Base-by-base conservation (phyloP, 2,329 filamentous ascomycete species). In the Rhynchosporium graminicola region DNA sequence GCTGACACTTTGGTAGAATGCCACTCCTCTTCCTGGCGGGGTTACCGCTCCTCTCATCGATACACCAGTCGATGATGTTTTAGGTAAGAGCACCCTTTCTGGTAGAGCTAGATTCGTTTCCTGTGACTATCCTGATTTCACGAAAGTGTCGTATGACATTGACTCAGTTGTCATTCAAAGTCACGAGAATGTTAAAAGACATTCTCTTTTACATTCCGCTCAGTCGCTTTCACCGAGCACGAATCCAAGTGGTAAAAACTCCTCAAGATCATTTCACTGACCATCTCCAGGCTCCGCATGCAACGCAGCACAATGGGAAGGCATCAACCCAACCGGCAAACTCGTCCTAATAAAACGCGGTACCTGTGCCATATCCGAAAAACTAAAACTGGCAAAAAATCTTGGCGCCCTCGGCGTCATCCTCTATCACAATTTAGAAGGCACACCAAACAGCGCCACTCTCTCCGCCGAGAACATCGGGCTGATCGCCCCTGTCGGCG, bases 401-500 rank as follows among this genome's bases (percentile, higher is more conserved):
- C 82, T 83, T 13, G 82, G 84, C 26, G 85, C 85, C 3, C 72
- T 76, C 6, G 85, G 77, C 3, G 79, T 87, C 51, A 80, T 87
- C 28, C 42, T 65, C 13, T 65, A 55, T n/a, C 59, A 65, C 28
- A 46, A 65, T 9, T 26, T 20, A 10, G 36, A 50, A 31, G 57
- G 63, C 26, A 43, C 31, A n/a, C 51, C 58, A n/a, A 57, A 33
- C 29, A 50, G 48, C 20, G 61, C 48, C 28, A 60, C 60, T 50
- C 63, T 63, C 28, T 43, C 48, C 40, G 63, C 56, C 15, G 61
- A 36, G n/a, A 58, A 58, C 33, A 47, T 50, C 29, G 56, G 43
- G 28, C 46, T 58, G 20, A 50, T 58, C 12, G 7, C 31, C 7
- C 43, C 56, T 36, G 56, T 58, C 3, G 54, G 26, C 38, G 33